phyloP scores from a whole-genome alignment of 139 green algal genomes.

The Yamagishiella unicocca region DNA sequence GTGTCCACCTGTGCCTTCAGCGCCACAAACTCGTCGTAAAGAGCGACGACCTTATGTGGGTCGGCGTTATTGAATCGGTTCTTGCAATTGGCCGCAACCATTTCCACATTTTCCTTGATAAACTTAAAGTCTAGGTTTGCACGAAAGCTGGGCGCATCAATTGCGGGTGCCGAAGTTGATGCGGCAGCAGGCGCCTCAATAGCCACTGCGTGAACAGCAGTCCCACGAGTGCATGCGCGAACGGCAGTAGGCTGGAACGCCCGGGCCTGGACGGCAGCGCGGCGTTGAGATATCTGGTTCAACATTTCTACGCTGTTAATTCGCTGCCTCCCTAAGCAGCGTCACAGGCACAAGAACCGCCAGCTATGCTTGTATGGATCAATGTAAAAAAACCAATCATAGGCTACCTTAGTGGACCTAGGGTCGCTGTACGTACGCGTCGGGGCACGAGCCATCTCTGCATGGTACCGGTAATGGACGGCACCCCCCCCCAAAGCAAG shows the following conservation, averaged over 20 bases:
- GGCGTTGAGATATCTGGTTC: constrained; percentile 35
- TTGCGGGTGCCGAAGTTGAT: neutral
- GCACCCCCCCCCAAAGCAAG: no score
- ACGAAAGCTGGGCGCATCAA: constrained; percentile 67
- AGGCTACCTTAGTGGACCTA: no score
- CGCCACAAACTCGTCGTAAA: constrained; percentile 90
- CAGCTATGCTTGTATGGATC: no score
- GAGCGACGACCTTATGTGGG: constrained; percentile 75
- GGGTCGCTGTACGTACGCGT: no score
- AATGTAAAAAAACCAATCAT: no score
- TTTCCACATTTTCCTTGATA: constrained; percentile 84
- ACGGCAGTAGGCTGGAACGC: neutral
- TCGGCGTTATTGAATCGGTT: constrained; percentile 81
- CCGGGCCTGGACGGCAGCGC: neutral
- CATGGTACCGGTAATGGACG: no score
- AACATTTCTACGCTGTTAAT: constrained; percentile 31
- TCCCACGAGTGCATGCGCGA: neutral
- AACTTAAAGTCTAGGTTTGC: constrained; percentile 92
- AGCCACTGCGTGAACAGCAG: neutral
- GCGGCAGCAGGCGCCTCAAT: constrained; percentile 23
- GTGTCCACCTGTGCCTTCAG: constrained; percentile 76
- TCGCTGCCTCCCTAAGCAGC: no score
- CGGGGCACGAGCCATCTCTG: no score
- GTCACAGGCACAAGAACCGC: no score
- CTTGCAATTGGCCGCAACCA: constrained; percentile 78